Base-by-base conservation (phyloP, 805 yeast genomes). In the Wickerhamomyces hampshirensis region DNA sequence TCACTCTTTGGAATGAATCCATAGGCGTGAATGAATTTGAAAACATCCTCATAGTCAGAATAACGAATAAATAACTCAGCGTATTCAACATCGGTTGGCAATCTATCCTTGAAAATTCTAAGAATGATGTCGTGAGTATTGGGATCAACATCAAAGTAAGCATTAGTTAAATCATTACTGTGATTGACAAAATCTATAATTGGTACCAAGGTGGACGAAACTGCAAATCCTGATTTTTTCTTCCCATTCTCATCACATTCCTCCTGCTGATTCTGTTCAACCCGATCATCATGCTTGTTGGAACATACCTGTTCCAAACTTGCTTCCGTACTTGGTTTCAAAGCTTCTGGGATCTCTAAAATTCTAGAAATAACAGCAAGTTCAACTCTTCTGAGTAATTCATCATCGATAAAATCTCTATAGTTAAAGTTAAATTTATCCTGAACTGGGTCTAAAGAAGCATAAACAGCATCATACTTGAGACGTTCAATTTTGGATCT, bases 151-250 rank as follows among this genome's bases (percentile, higher is more conserved):
- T 78, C 91, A 56, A 80, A 82, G 45, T 62, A 68, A 0, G 83
- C 73, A 54, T 77, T 79, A 31, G 62, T 59, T 18, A 47, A 27
- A 15, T 53, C 56, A 38, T 62, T 63, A 29, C 62, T 58, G 51
- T 82, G 91, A 52, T 82, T 82, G 5, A 72, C 83, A 64, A 74
- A 82, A 55, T 82, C 91, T 21, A 82, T 47, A 1, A 78, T 41
- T 1, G 91, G 88, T 1, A 81, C 84, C 37, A 82, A 53, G 0
- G 84, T 71, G 0, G 77, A 66, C 33, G 73, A 69, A 5, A 72
- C 71, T 5, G 55, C 47, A 42, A 63, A 77, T 30, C 68, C 73
- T 10, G 63, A 70, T 10, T 37, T 26, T 12, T 30, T 38, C 5
- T 37, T 44, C 8, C 27, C 37, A n/a, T 38, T 35, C 6, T 23